Conservation (phyloP, 1,284 basidiomycete genomes). For the Erythrobasidium hasegawianum region DNA sequence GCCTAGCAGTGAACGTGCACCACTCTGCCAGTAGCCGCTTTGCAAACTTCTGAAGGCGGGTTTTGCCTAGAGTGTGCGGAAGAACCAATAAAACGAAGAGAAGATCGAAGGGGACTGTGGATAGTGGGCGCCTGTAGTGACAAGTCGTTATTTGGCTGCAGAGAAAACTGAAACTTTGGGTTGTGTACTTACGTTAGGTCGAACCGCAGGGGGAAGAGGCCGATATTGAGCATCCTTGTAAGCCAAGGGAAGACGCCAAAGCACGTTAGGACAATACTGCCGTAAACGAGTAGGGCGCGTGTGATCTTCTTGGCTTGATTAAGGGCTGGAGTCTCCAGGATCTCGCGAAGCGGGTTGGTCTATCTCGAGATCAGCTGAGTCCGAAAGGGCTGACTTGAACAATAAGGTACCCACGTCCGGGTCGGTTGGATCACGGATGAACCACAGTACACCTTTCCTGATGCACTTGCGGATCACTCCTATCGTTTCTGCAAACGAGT, state of each 20-base stretch:
- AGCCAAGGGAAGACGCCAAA: slow-evolving; percentile 53
- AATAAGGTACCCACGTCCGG: slow-evolving; percentile 41
- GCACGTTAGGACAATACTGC: slow-evolving; percentile 68
- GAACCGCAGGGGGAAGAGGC: slow-evolving; percentile 73
- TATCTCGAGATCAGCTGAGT: no score
- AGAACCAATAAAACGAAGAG: slow-evolving; percentile 76
- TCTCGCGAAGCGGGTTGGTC: slow-evolving; percentile 77
- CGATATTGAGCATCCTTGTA: slow-evolving; percentile 47
- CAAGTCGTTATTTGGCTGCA: slow-evolving; percentile 23
- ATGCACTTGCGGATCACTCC: slow-evolving; percentile 70
- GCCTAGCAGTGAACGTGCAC: slow-evolving; percentile 64
- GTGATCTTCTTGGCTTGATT: slow-evolving; percentile 79
- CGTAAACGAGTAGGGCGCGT: slow-evolving; percentile 81
- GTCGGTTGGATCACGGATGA: slow-evolving; percentile 63
- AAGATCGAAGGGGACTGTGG: slow-evolving; percentile 79
- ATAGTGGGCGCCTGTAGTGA: slow-evolving; percentile 62
- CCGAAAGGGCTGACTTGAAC: no score
- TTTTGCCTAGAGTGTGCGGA: slow-evolving; percentile 71
- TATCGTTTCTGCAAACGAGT: slow-evolving; percentile 82
- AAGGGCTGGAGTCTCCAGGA: slow-evolving; percentile 77
- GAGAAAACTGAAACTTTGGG: slow-evolving; percentile 9
- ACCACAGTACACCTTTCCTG: slow-evolving; percentile 89
- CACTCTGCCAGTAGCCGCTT: slow-evolving; percentile 57
- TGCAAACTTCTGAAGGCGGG: slow-evolving; percentile 63
- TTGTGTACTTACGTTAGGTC: slow-evolving; percentile 64